phyloP scores from a whole-genome alignment of 306 rosid genomes.

The Acacia acuminata region DNA sequence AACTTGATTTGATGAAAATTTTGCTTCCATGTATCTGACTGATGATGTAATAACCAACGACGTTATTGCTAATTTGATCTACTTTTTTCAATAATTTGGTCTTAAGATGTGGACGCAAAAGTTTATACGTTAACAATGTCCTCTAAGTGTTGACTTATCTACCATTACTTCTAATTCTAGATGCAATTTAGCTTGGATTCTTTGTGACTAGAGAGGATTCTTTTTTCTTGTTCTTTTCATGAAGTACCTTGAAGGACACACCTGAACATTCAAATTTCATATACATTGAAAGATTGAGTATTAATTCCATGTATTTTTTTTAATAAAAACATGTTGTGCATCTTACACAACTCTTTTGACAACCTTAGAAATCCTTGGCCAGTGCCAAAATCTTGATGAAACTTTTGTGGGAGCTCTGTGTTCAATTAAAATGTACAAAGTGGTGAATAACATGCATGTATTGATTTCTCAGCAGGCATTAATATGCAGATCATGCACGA shows the following conservation, averaged over 20 bases:
- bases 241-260: not conserved
- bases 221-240: slow-evolving; percentile 1
- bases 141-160: no score
- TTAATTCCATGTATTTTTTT: not conserved
- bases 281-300: not conserved
- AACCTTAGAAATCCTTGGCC: not conserved
- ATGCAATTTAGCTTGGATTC: no score
- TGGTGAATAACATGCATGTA: slow-evolving; percentile 25
- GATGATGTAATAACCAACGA: not conserved
- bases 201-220: not conserved
- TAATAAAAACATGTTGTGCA: not conserved
- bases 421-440: not conserved
- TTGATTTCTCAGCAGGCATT: slow-evolving; percentile 42
- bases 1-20: not conserved
- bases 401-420: not conserved
- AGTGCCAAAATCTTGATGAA: not conserved
- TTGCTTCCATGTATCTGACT: not conserved
- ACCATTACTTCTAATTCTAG: no score
- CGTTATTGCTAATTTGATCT: not conserved
- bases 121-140: no score
- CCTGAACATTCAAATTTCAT: not conserved
- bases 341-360: not conserved
- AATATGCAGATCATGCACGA: slow-evolving; percentile 14
- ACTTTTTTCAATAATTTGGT: not conserved
- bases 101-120: no score